Conservation (phyloP, 2,329 filamentous ascomycete species). For the Didymella pomorum region DNA sequence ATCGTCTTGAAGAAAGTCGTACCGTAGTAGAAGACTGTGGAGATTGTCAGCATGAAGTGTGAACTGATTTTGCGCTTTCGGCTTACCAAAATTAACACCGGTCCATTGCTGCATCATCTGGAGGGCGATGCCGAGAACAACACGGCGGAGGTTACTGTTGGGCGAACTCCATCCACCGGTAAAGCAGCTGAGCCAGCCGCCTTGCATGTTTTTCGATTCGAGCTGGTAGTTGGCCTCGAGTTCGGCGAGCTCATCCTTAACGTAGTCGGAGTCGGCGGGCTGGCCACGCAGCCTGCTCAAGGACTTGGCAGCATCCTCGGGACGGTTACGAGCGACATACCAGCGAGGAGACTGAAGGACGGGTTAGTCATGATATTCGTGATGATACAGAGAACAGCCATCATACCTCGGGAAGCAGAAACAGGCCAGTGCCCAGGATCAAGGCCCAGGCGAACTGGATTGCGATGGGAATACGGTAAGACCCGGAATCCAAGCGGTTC, state of each 20-base stretch:
- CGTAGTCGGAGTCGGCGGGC: slow-evolving; percentile 73
- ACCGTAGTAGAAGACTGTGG: slow-evolving; percentile 60
- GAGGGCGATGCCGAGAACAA: slow-evolving; percentile 57
- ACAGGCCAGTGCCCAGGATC: slow-evolving; percentile 74
- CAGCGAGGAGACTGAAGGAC: slow-evolving; percentile 72
- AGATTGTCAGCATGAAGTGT: background rate
- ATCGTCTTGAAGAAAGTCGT: slow-evolving; percentile 84
- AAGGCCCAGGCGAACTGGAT: slow-evolving; percentile 84
- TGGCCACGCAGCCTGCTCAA: slow-evolving; percentile 78
- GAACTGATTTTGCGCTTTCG: no score
- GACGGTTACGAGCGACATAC: slow-evolving; percentile 79
- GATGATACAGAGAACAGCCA: no score
- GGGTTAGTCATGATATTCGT: background rate
- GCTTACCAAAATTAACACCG: slow-evolving; percentile 80
- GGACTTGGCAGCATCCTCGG: slow-evolving; percentile 68
- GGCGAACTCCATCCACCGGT: slow-evolving; percentile 59
- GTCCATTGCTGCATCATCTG: slow-evolving; percentile 67
- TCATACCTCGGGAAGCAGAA: slow-evolving; percentile 73
- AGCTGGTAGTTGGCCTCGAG: slow-evolving; percentile 91
- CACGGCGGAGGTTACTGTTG: slow-evolving; percentile 60
- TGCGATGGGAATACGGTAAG: slow-evolving; percentile 78
- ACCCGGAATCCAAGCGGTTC: slow-evolving; percentile 66
- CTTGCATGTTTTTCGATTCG: slow-evolving; percentile 63
- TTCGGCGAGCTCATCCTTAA: slow-evolving; percentile 81
- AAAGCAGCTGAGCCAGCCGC: slow-evolving; percentile 75